phyloP scores from a whole-genome alignment of 306 rosid genomes.

The Ammopiptanthus mongolicus region DNA sequence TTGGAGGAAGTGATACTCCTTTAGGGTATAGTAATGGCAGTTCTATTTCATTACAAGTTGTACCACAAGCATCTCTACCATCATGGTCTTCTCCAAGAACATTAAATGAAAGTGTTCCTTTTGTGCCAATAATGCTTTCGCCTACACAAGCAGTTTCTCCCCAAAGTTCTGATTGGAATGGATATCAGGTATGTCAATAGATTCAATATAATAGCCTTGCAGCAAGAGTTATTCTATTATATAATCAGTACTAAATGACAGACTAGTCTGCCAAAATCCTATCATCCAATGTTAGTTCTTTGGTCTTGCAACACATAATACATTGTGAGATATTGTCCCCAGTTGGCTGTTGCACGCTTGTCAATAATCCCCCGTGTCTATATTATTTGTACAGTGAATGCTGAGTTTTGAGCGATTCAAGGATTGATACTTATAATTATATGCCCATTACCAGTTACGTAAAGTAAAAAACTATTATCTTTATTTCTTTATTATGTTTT shows the following conservation, averaged over 20 bases:
- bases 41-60: conserved; percentile 46
- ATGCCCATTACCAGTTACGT: background rate
- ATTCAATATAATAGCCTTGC: background rate
- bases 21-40: conserved; percentile 58
- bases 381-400: background rate
- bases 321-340: background rate
- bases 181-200: conserved; percentile 59
- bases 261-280: background rate
- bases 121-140: conserved; percentile 54
- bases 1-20: conserved; percentile 50
- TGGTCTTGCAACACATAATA: background rate
- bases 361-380: background rate
- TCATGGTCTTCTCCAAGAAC: conserved; percentile 68
- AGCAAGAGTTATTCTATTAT: background rate
- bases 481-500: background rate
- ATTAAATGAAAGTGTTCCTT: conserved; percentile 54
- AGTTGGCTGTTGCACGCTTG: conserved; percentile 3
- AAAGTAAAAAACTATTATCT: background rate
- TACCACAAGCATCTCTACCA: conserved; percentile 44
- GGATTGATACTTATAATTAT: background rate
- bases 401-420: background rate
- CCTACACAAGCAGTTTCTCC: conserved; percentile 59
- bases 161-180: conserved; percentile 70
- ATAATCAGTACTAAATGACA: background rate
- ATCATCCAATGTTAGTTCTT: background rate